Evolutionary conservation across 2,329 filamentous ascomycete species (phyloP), one percentile per base, ranked within the genome.

Genomic region (Anthostomella pinea): DNA sequence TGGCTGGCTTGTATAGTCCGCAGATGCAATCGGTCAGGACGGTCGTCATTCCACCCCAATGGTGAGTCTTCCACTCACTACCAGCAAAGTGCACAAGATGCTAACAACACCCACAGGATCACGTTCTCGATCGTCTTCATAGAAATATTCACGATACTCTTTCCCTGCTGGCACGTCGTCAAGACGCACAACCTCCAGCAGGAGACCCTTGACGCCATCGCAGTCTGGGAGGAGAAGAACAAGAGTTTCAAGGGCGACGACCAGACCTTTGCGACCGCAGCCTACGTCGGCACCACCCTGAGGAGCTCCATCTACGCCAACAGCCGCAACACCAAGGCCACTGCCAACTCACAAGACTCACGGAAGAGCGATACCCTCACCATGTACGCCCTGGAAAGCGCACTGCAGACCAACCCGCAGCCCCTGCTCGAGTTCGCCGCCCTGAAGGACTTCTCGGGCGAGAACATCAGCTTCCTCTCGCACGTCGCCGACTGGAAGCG

Each of bases 101-200:
- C 34, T 17, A 39, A 33, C 21, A 9, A 21, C 14, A 8, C 16
- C 10, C 32, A 56, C 21, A 72, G 69, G 69, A 69, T 83, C 39
- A 71, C 73, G 30, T 59, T 81, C 5, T 79, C 79, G 16, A 78
- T 85, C 50, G 68, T 77, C 49, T 60, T 77, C 39, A 75, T 83
- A 38, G 79, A 85, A 51, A 68, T 80, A 30, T 79, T 79, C 49
- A 76, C 79, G 35, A 67, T 85, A 47, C 75, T 82, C 52, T 66
- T 82, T 39, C 81, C 81, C 6, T 73, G 79, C 56, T 73, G 69
- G 58, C 75, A 83, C 49, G 72, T 79, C 18, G 44, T 63, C 30
- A 66, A 61, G 38, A 67, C 70, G 38, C 66, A 65, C 35, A 56
- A 56, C n/a, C 63, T 73, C 2, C 62, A 58, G 24, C 63, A 69